A percentile compares a stretch with the other conserved stretches of the same genome.
These are phyloP conservation scores for Beauveria rudraprayagi DNA, from an alignment of 2,329 filamentous ascomycete species.

Conservation along the genomic window DNA sequence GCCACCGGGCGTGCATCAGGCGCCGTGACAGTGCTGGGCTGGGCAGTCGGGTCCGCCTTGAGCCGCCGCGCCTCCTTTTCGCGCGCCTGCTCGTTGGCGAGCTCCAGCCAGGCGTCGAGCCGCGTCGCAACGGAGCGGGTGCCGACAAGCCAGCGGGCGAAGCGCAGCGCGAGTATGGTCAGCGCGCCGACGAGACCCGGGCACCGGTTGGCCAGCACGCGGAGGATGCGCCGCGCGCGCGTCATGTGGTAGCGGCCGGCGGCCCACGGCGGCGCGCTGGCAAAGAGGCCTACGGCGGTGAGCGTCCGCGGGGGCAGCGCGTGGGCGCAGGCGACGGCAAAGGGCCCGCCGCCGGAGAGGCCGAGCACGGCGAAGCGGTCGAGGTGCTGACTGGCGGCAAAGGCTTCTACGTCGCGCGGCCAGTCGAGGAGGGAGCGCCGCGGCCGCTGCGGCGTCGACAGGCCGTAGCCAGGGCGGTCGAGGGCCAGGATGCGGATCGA, in stretches of 20 bases:
- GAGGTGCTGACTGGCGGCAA: conserved; percentile 21
- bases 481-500: conserved; percentile 28
- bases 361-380: conserved; percentile 26
- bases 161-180: conserved; percentile 15
- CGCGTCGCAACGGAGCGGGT: conserved; percentile 12
- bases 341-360: conserved; percentile 28
- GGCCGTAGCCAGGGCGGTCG: conserved; percentile 35
- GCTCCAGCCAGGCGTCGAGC: conserved; percentile 20
- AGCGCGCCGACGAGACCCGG: conserved; percentile 17
- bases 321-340: conserved; percentile 27
- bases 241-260: conserved; percentile 25
- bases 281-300: conserved; percentile 29
- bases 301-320: conserved; percentile 22
- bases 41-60: not conserved
- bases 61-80: conserved; percentile 11
- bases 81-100: conserved; percentile 12
- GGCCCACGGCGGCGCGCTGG: conserved; percentile 27
- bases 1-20: conserved; percentile 10
- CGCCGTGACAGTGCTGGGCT: not conserved
- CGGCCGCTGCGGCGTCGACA: conserved; percentile 27
- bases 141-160: conserved; percentile 16
- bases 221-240: conserved; percentile 15
- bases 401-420: conserved; percentile 24
- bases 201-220: conserved; percentile 16
- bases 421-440: conserved; percentile 25